Evolutionary conservation across 306 rosid species (phyloP).

Genomic region (Quercus engelmannii): DNA sequence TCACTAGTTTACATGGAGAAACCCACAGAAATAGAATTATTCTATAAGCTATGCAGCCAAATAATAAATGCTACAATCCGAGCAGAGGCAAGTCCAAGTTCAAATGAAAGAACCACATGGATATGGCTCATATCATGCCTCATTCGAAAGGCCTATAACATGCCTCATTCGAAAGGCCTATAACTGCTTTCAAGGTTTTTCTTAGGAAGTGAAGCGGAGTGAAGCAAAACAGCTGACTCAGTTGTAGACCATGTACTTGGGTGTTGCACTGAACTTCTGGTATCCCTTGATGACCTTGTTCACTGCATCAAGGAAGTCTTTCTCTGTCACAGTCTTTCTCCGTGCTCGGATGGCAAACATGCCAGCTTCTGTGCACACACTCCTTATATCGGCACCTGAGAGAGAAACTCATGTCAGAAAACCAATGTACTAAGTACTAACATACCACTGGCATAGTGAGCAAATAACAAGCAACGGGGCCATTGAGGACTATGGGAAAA

Average conservation of each 20-base stretch:
- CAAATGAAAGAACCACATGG: not conserved
- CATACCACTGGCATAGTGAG: not conserved
- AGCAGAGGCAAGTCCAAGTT: constrained; percentile 18
- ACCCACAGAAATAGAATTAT: not conserved
- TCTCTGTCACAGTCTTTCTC: constrained; percentile 96
- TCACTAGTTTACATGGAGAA: not conserved
- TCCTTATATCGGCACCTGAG: constrained; percentile 95
- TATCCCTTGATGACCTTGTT: constrained; percentile 97
- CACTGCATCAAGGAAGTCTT: constrained; percentile 97
- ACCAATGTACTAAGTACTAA: constrained; percentile 6
- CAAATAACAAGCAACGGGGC: not conserved
- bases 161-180: constrained; percentile 8
- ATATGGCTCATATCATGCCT: constrained; percentile 11
- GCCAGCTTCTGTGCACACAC: constrained; percentile 99
- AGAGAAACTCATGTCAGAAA: constrained; percentile 21
- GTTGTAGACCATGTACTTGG: constrained; percentile 98
- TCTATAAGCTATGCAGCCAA: constrained; percentile 3
- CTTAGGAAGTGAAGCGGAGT: not conserved
- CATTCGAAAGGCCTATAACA: not conserved
- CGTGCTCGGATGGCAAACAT: constrained; percentile 98
- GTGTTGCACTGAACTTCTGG: constrained; percentile 99
- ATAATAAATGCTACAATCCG: not conserved
- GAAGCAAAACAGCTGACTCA: constrained; percentile 34
- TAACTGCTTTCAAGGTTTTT: constrained; percentile 16
- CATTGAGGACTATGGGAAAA: not conserved